Evolutionary conservation across 306 rosid genomes (phyloP), one percentile per base, ranked within the genome.

Genomic region (Fagus crenata): DNA sequence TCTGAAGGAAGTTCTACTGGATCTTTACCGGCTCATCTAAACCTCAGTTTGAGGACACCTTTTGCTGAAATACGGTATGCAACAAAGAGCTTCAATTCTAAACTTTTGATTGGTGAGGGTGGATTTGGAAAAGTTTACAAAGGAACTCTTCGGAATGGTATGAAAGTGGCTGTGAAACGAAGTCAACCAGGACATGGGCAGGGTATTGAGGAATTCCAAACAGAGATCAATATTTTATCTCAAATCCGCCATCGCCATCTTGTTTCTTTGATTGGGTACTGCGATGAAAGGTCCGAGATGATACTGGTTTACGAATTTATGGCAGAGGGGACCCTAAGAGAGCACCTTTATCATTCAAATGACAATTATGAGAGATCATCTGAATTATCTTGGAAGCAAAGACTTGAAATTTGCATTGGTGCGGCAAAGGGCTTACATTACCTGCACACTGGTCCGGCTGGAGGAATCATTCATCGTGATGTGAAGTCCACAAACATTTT

Each of bases 241-340:
- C 11, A 60, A 68, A 75, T 75, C 12, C 35, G 58, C 0, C 7
- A 81, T 61, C 68, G 31, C 4, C 55, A 59, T 81, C 59, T 81
- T 2, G 80, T 69, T 46, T 13, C 65, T 3, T 60, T 69, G 7
- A 36, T 59, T 5, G 60, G 76, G 35, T 81, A 73, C 28, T 79
- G 73, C 0, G 75, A 64, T 17, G 83, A 79, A n/a, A 1, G 1
- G 7, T 5, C 35, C 39, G 74, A 73, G 41, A 79, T 73, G 78
- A 79, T 79, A 2, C 58, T 72, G n/a, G 83, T 79, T 40, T 79
- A 73, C 8, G 78, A 79, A 41, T 79, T 73, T 12, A 79, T 73
- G 83, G 69, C 65, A 41, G 67, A 54, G 2, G 69, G 78, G 2
- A 41, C 78, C 36, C 60, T 79, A 7, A 79, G 43, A 53, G 78